Percentiles rank a stretch among this genome's conserved stretches.
These are phyloP conservation scores for Chaetomium cochliodes DNA, from an alignment of 495 filamentous ascomycete species.

Conservation along the genomic window DNA sequence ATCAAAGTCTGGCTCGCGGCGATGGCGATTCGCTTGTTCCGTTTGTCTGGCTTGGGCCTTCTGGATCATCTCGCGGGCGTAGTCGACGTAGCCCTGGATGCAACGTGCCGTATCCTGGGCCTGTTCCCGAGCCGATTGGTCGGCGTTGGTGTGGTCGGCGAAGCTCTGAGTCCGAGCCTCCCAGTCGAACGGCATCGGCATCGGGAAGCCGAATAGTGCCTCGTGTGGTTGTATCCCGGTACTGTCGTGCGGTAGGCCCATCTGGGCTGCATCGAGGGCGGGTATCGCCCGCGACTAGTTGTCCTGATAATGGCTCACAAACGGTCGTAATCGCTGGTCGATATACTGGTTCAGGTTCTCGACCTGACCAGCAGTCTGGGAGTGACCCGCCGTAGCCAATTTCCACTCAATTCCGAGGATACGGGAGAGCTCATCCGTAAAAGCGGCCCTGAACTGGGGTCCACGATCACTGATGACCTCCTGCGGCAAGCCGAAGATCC, in stretches of 20 bases:
- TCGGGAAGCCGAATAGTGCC: slow-evolving; percentile 1
- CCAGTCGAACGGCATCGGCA: slow-evolving; percentile 16
- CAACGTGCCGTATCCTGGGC: slow-evolving; percentile 4
- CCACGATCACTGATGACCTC: background rate
- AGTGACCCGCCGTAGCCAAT: background rate
- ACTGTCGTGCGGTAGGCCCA: slow-evolving; percentile 9
- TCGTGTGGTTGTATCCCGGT: slow-evolving; percentile 9
- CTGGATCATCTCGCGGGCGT: background rate
- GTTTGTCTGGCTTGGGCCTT: slow-evolving; percentile 3
- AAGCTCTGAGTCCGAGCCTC: slow-evolving; percentile 2
- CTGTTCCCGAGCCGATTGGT: too few species aligned
- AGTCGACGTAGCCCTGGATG: slow-evolving; percentile 2
- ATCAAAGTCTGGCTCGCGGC: slow-evolving; percentile 21
- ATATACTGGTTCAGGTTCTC: slow-evolving; percentile 3
- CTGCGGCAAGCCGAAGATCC: too few species aligned
- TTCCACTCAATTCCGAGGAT: background rate
- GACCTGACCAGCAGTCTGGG: background rate
- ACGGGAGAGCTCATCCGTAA: background rate
- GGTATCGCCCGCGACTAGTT: background rate
- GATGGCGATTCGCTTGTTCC: slow-evolving; percentile 13
- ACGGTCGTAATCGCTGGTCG: background rate
- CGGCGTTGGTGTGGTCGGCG: background rate
- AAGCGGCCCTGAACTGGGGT: background rate
- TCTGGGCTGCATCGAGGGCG: slow-evolving; percentile 6
- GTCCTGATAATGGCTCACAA: slow-evolving; percentile 3